Base-by-base conservation (phyloP, 164 flowering plant species). In the Vitis cinerea region DNA sequence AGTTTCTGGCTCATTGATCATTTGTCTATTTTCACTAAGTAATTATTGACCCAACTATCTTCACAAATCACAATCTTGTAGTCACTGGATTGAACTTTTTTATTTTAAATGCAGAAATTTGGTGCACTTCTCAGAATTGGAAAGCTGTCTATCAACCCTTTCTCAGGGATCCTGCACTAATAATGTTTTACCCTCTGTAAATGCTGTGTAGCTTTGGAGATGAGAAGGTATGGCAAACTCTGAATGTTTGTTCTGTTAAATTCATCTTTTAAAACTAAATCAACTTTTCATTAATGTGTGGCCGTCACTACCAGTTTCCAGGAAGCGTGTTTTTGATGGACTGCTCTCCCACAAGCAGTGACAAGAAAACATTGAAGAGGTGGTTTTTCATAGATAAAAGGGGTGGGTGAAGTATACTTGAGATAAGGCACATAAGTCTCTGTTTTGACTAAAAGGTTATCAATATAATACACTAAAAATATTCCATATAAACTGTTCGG, bases 361-460 rank as follows among this genome's bases (percentile, higher is more conserved):
- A 85, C 75, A 82, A 84, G 79, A 82, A 81, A 73, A 85, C 89
- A 13, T 68, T 87, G 76, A 85, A 87, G 80, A 77, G 83, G 86
- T 88, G 89, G 88, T 88, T 87, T 79, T 86, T 85, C 83, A 87
- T 85, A 54, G 90, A 85, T 75, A 87, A 88, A 69, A 80, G 80
- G 56, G 89, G 80, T 66, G 90, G 89, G 57, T 86, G 72, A 68
- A 65, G 31, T 2, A 16, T 3, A 12, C 16, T n/a, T 52, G 48
- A 27, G n/a, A 29, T 59, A 50, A 47, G 31, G 14, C 8, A 3
- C 44, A 52, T 8, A 17, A 29, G 11, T 31, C n/a, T n/a, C 57
- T 17, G 44, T 27, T 16, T 31, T 12, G 51, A 23, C 14, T 56
- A 44, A 64, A 29, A 53, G 17, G 68, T 52, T 49, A 44, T 30